Evolutionary conservation across 495 filamentous ascomycete genomes (phyloP).

Genomic region (Penicillium goetzii): DNA sequence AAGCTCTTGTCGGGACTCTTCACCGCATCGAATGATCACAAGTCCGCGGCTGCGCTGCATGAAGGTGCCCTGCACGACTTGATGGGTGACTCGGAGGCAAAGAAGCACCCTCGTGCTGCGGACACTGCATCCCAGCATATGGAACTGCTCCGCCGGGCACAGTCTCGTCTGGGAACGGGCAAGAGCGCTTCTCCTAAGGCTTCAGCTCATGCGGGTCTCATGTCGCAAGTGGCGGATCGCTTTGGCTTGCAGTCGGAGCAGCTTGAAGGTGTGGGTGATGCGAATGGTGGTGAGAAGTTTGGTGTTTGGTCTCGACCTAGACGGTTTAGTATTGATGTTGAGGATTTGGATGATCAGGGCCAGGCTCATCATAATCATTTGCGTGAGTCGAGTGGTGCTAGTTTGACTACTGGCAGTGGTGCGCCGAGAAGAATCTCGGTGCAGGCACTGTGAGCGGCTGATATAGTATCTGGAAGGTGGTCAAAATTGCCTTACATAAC

Average conservation of each 20-base stretch:
- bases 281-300: slow-evolving; percentile 35
- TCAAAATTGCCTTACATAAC: background rate
- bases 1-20: slow-evolving; percentile 60
- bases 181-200: slow-evolving; percentile 25
- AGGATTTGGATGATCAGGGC: slow-evolving; percentile 36
- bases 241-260: slow-evolving; percentile 38
- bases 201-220: slow-evolving; percentile 32
- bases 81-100: slow-evolving; percentile 48
- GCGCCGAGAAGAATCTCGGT: slow-evolving; percentile 32
- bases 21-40: slow-evolving; percentile 51
- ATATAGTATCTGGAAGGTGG: slow-evolving; percentile 5
- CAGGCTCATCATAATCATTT: slow-evolving; percentile 43
- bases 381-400: slow-evolving; percentile 41
- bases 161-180: slow-evolving; percentile 34
- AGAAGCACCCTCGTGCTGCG: slow-evolving; percentile 36
- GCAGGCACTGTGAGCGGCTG: slow-evolving; percentile 26
- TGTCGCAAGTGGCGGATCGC: slow-evolving; percentile 36
- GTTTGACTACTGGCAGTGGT: slow-evolving; percentile 38
- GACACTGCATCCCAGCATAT: slow-evolving; percentile 51
- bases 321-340: slow-evolving; percentile 47
- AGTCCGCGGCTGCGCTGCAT: slow-evolving; percentile 58
- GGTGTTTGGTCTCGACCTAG: slow-evolving; percentile 46
- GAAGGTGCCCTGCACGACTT: slow-evolving; percentile 56
- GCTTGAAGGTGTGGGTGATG: slow-evolving; percentile 29
- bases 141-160: slow-evolving; percentile 53